Conservation (phyloP, 2,329 filamentous ascomycete genomes). For the Hypocrella siamensis region DNA sequence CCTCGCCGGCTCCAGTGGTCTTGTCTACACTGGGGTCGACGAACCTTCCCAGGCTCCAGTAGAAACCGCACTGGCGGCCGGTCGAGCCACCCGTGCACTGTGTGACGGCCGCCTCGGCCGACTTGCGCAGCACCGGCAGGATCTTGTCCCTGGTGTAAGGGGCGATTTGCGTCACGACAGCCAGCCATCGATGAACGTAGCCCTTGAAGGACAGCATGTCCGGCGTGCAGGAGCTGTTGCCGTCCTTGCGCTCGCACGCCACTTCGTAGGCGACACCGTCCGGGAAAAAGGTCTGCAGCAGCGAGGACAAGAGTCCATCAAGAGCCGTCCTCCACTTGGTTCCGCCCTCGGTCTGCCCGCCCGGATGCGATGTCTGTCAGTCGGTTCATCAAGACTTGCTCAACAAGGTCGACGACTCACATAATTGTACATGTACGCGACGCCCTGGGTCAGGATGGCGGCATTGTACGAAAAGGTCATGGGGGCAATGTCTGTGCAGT, state of each 20-base stretch:
- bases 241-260: slow-evolving; percentile 46
- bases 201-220: slow-evolving; percentile 65
- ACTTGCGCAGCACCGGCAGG: slow-evolving; percentile 39
- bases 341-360: slow-evolving; percentile 32
- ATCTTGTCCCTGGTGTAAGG: slow-evolving; percentile 41
- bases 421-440: slow-evolving; percentile 54
- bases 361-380: too few relatives aligned
- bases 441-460: slow-evolving; percentile 44
- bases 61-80: slow-evolving; percentile 46
- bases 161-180: slow-evolving; percentile 43
- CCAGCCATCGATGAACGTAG: slow-evolving; percentile 50
- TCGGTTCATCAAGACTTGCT: slow-evolving; percentile 5
- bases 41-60: slow-evolving; percentile 36
- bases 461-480: slow-evolving; percentile 55
- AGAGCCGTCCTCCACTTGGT: slow-evolving; percentile 39
- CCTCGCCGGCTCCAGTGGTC: slow-evolving; percentile 40
- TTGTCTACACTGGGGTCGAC: slow-evolving; percentile 32
- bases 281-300: slow-evolving; percentile 36
- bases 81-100: slow-evolving; percentile 45
- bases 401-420: slow-evolving; percentile 17
- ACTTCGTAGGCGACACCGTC: slow-evolving; percentile 48
- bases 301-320: slow-evolving; percentile 35
- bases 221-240: slow-evolving; percentile 41
- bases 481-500: too few relatives aligned
- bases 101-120: slow-evolving; percentile 41